A percentile compares a stretch with the other conserved stretches of the same genome.
Evolutionary conservation across 179 eudicot species (phyloP).

Genomic region (Patellifolia procumbens): DNA sequence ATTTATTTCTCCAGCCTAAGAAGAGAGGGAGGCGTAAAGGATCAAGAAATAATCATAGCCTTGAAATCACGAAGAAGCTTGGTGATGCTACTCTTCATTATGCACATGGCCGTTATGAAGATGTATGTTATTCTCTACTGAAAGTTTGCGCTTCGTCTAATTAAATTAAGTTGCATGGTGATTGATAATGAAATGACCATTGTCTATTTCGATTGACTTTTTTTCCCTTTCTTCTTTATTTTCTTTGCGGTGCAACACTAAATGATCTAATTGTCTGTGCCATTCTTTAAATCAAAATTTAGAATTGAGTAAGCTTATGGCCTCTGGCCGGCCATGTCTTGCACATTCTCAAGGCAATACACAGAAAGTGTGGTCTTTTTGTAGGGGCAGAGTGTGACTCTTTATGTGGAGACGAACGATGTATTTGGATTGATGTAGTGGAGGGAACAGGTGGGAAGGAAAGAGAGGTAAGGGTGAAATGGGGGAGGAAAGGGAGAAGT

Average conservation of each 20-base stretch:
- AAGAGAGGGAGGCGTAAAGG: conserved; percentile 79
- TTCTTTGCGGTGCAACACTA: background rate
- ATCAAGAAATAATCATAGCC: conserved; percentile 57
- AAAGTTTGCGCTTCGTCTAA: background rate
- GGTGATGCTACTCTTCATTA: conserved; percentile 85
- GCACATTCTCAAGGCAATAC: background rate
- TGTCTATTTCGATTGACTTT: background rate
- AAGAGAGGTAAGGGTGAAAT: no score
- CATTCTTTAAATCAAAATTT: background rate
- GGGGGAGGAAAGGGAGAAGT: no score
- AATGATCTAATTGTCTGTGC: background rate
- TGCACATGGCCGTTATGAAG: conserved; percentile 71
- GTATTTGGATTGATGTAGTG: no score
- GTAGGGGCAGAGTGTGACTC: no score
- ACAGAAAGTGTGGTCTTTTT: background rate
- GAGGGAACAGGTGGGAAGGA: no score
- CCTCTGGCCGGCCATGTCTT: background rate
- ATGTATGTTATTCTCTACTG: conserved; percentile 41
- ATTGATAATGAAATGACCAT: background rate
- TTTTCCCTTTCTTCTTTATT: background rate
- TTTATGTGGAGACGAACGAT: no score
- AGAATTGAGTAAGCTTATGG: background rate
- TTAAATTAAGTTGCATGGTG: background rate
- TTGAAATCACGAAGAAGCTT: conserved; percentile 65
- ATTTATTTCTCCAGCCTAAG: conserved; percentile 41